phyloP scores from a whole-genome alignment of 805 yeast species.

The Torulaspora quercuum region DNA sequence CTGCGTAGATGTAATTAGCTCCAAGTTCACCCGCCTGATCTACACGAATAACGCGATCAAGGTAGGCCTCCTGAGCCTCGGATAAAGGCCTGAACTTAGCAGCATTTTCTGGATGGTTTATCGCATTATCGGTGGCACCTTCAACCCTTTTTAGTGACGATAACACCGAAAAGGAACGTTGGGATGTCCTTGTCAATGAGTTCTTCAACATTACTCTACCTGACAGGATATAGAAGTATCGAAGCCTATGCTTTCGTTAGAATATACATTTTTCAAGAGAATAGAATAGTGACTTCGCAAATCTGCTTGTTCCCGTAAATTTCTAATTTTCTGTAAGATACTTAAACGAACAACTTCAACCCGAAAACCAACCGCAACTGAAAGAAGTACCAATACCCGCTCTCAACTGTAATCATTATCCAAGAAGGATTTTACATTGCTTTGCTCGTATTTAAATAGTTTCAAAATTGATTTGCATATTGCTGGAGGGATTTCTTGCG shows the following conservation, averaged over 20 bases:
- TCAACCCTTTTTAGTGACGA: constrained; percentile 16
- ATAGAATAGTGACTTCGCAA: too few relatives aligned
- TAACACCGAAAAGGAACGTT: constrained; percentile 18
- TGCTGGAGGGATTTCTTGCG: constrained; percentile 53
- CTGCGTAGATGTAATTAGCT: constrained; percentile 88
- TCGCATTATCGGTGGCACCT: background rate
- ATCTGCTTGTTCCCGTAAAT: constrained; percentile 6
- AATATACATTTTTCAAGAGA: constrained; percentile 2
- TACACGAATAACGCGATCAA: constrained; percentile 77
- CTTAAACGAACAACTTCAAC: constrained; percentile 1
- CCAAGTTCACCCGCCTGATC: constrained; percentile 99
- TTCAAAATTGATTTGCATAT: constrained; percentile 48
- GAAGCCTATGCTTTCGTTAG: constrained; percentile 1
- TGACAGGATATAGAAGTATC: too few relatives aligned
- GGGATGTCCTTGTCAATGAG: constrained; percentile 1
- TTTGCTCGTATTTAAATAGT: constrained; percentile 37
- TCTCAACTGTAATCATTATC: constrained; percentile 15
- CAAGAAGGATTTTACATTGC: constrained; percentile 21
- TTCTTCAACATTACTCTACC: constrained; percentile 7
- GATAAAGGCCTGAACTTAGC: constrained; percentile 32
- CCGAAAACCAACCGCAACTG: background rate
- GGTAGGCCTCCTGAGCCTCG: constrained; percentile 61
- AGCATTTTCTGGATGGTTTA: background rate
- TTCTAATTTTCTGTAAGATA: too few relatives aligned
- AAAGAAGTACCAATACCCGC: constrained; percentile 1